Conservation (phyloP, 768 basidiomycete genomes). For the Boletus sensibilis region DNA sequence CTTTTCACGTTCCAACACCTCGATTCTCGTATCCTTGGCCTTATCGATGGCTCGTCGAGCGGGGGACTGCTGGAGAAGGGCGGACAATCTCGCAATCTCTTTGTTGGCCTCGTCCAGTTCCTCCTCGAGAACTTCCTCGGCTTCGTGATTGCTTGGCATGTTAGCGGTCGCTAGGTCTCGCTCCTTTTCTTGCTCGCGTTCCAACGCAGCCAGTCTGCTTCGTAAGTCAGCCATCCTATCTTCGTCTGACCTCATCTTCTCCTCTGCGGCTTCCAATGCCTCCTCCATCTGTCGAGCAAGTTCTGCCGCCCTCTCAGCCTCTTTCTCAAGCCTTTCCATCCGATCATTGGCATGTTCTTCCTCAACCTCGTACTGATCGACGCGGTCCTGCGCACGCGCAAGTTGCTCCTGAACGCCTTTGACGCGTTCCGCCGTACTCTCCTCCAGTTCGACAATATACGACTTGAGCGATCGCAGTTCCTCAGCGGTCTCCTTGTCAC, state of each 20-base stretch:
- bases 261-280: constrained; percentile 71
- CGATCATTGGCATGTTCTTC: constrained; percentile 50
- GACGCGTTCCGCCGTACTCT: constrained; percentile 50
- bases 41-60: constrained; percentile 75
- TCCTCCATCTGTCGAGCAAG: constrained; percentile 69
- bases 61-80: constrained; percentile 67
- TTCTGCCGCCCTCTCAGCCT: constrained; percentile 51
- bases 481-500: constrained; percentile 27
- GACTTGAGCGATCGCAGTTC: constrained; percentile 44
- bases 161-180: constrained; percentile 24
- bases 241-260: constrained; percentile 64
- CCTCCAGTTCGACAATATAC: constrained; percentile 60
- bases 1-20: constrained; percentile 72
- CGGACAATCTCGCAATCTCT: constrained; percentile 71
- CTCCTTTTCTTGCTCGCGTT: constrained; percentile 53
- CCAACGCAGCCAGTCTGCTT: constrained; percentile 49
- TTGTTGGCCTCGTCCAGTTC: constrained; percentile 76
- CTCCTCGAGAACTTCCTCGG: constrained; percentile 61
- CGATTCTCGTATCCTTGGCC: constrained; percentile 73
- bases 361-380: constrained; percentile 43
- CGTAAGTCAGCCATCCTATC: constrained; percentile 51
- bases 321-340: constrained; percentile 50
- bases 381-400: constrained; percentile 43
- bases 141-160: constrained; percentile 46
- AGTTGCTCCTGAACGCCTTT: constrained; percentile 59